A percentile compares a stretch with the other conserved stretches of the same genome.
Evolutionary conservation across 192 early-diverging fungal species (phyloP).

Genomic region (Coemansia sp.): DNA sequence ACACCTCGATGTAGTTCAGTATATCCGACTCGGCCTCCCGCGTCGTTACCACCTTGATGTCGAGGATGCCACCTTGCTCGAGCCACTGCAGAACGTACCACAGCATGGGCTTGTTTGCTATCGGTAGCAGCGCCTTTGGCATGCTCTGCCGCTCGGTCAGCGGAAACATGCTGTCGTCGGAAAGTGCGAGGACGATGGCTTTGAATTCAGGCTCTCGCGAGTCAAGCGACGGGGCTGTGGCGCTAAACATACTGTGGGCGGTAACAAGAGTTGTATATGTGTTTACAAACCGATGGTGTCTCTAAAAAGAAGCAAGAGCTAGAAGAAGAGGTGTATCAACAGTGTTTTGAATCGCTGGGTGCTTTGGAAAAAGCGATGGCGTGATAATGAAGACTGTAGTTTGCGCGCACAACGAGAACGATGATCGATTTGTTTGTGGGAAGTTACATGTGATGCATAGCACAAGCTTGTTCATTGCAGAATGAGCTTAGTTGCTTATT

Average conservation of each 20-base stretch:
- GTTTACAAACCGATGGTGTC: neutral
- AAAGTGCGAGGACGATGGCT: constrained; percentile 46
- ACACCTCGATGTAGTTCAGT: constrained; percentile 46
- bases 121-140: constrained; percentile 92
- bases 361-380: too few species aligned
- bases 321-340: too few species aligned
- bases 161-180: constrained; percentile 62
- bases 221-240: constrained; percentile 27
- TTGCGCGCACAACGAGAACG: too few species aligned
- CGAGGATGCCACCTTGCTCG: constrained; percentile 73
- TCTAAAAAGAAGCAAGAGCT: too few species aligned
- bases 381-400: too few species aligned
- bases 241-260: constrained; percentile 30
- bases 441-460: too few species aligned
- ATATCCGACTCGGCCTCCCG: constrained; percentile 64
- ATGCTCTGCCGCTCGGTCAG: constrained; percentile 77
- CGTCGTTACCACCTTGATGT: constrained; percentile 76
- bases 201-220: constrained; percentile 45
- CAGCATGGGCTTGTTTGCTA: constrained; percentile 95
- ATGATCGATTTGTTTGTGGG: too few species aligned
- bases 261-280: neutral
- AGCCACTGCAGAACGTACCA: constrained; percentile 94
- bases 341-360: too few species aligned
- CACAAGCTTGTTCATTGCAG: too few species aligned
- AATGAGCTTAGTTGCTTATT: too few species aligned